A percentile compares a stretch with the other conserved stretches of the same genome.
These are phyloP conservation scores for Bruguiera gymnorhiza DNA, from an alignment of 345 rosid species.

Conservation along the genomic window DNA sequence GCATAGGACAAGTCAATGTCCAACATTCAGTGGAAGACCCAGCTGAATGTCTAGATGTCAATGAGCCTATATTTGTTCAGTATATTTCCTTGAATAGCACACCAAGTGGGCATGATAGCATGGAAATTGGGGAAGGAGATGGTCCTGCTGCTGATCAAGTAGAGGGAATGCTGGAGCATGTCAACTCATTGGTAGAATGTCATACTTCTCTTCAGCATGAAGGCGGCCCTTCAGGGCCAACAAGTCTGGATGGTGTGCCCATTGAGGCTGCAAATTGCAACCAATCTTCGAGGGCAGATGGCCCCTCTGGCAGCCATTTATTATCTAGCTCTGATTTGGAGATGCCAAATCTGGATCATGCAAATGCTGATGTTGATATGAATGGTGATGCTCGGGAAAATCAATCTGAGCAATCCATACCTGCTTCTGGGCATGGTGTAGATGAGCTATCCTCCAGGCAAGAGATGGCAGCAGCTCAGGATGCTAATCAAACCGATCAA, in stretches of 20 bases:
- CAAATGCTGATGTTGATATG: conserved; percentile 76
- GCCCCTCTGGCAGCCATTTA: conserved; percentile 21
- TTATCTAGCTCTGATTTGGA: conserved; percentile 32
- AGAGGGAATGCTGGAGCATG: conserved; percentile 38
- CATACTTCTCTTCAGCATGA: conserved; percentile 33
- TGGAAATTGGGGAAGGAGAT: conserved; percentile 74
- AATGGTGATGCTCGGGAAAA: conserved; percentile 55
- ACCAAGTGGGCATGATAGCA: conserved; percentile 51
- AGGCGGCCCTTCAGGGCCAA: conserved; percentile 32
- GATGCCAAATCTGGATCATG: conserved; percentile 36
- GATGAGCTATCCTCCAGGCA: conserved; percentile 44
- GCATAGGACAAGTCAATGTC: conserved; percentile 34
- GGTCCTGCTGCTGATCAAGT: conserved; percentile 39
- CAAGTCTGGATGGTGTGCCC: conserved; percentile 36
- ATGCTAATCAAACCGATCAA: conserved; percentile 53
- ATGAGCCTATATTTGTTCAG: conserved; percentile 47
- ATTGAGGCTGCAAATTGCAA: conserved; percentile 28
- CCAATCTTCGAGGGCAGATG: conserved; percentile 31
- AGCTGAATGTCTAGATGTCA: conserved; percentile 29
- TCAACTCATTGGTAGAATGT: conserved; percentile 41
- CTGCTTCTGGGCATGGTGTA: conserved; percentile 34
- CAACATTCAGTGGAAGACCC: conserved; percentile 29
- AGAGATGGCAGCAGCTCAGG: conserved; percentile 40
- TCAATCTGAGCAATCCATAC: conserved; percentile 45
- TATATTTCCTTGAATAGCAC: conserved; percentile 48